A percentile compares a stretch with the other conserved stretches of the same genome.
Conservation (phyloP, 169 alveolate genomes). For the Cryptosporidium baileyi region DNA sequence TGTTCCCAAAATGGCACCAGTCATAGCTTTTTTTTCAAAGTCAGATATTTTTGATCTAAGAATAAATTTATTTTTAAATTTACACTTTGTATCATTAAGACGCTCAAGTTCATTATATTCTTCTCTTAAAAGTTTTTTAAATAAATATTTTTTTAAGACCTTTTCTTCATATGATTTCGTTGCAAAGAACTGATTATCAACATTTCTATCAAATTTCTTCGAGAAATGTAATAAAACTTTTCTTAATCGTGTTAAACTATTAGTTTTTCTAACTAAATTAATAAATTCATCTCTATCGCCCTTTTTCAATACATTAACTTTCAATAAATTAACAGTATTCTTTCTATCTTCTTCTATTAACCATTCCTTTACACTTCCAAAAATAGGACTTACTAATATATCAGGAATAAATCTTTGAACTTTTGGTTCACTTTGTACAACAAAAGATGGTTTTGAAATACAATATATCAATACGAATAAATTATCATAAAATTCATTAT, state of each 20-base stretch:
- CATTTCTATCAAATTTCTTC: not conserved
- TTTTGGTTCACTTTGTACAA: not conserved
- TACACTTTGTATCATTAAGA: not conserved
- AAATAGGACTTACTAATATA: not conserved
- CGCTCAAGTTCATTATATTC: not conserved
- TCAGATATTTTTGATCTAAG: not conserved
- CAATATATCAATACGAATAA: not conserved
- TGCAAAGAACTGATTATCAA: too few relatives aligned
- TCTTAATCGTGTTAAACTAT: not conserved
- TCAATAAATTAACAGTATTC: not conserved
- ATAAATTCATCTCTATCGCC: not conserved
- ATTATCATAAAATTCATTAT: not conserved
- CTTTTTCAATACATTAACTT: not conserved
- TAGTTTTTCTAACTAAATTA: not conserved
- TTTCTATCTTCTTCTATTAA: not conserved
- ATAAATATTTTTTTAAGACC: not conserved
- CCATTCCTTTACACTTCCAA: constrained; percentile 28
- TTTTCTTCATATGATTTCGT: not conserved
- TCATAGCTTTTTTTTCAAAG: constrained; percentile 2
- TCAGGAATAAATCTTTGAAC: not conserved
- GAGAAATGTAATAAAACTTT: not conserved
- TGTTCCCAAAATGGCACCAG: not conserved
- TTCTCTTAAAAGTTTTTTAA: not conserved
- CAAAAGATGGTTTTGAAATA: not conserved
- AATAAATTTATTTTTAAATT: not conserved